Base-by-base conservation (phyloP, 129 eudicot species). In the Kitagawia praeruptora region DNA sequence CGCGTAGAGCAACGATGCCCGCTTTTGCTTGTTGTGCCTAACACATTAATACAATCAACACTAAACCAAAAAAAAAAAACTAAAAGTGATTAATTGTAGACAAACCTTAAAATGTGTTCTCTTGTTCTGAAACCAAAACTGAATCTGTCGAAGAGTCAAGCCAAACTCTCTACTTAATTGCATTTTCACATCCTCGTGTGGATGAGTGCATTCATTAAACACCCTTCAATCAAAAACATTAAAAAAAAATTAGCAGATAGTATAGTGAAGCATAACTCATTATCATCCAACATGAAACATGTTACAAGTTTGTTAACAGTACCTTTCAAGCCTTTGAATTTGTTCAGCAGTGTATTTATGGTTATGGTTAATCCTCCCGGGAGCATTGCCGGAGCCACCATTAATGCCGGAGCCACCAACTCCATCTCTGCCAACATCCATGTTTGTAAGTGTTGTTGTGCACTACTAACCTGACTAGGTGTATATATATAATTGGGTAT, bases 31-130 rank as follows among this genome's bases (percentile, higher is more conserved):
- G 86, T 80, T 88, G 93, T 39, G 93, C 91, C 98, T 93, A 47
- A 69, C 63, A 38, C 4, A 76, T 7, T n/a, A 31, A 31, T 31
- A 19, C 47, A 38, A 16, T 51, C 8, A 38, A 16, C n/a, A 18
- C 61, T 3, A 19, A 49, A 47, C 23, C 47, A 34, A 67, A 37
- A 19, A 8, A 15, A 28, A 19, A 63, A 10, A 48, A 27, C 2
- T 15, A 31, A 47, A 25, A 40, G 56, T 39, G 23, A 42, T 2
- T 23, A 8, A 27, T 77, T 38, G 10, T 10, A 27, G 8, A 53
- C n/a, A 16, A 63, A 93, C 98, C 98, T 91, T 93, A 85, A 83
- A 84, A 64, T 93, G 97, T 76, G 97, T 93, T 74, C 97, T 71
- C 34, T 31, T 31, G 34, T 31, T 31, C 34, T 31, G 34, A 31